Percentiles rank a stretch among this genome's conserved stretches.
phyloP scores from a whole-genome alignment of 208 protist genomes.

The Crithidia brevicula region DNA sequence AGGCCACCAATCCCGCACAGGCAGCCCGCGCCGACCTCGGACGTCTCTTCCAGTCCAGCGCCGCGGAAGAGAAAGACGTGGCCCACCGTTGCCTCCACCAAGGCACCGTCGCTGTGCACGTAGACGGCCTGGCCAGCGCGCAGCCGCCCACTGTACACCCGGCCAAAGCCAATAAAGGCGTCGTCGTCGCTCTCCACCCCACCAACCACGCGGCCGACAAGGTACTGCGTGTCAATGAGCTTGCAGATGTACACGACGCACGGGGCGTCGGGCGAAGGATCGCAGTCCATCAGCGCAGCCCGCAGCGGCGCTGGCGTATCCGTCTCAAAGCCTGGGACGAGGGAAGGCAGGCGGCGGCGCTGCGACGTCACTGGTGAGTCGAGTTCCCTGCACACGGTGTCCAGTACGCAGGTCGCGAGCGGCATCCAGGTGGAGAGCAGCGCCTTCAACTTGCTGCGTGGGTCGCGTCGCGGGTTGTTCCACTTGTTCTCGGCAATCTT shows the following conservation, averaged over 20 bases:
- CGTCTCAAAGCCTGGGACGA: slow-evolving; percentile 70
- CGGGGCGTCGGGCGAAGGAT: slow-evolving; percentile 59
- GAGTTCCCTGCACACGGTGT: slow-evolving; percentile 82
- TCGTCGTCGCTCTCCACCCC: slow-evolving; percentile 57
- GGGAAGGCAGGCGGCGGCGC: slow-evolving; percentile 55
- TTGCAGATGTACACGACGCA: slow-evolving; percentile 88
- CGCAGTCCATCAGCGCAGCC: slow-evolving; percentile 65
- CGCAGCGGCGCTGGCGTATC: slow-evolving; percentile 37
- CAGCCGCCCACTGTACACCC: slow-evolving; percentile 96
- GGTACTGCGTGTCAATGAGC: slow-evolving; percentile 87
- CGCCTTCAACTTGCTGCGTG: slow-evolving; percentile 73
- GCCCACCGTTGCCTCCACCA: slow-evolving; percentile 55
- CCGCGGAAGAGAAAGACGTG: slow-evolving; percentile 95
- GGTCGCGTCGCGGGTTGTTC: slow-evolving; percentile 77
- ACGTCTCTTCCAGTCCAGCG: slow-evolving; percentile 88
- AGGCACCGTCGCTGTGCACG: slow-evolving; percentile 77
- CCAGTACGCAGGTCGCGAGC: slow-evolving; percentile 90
- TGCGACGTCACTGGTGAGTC: slow-evolving; percentile 92
- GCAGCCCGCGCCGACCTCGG: slow-evolving; percentile 77
- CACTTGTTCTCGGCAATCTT: slow-evolving; percentile 68
- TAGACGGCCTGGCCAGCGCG: slow-evolving; percentile 87
- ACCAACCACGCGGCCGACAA: slow-evolving; percentile 64
- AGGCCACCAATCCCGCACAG: slow-evolving; percentile 96
- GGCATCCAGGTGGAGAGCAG: slow-evolving; percentile 96
- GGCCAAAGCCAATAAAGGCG: slow-evolving; percentile 96